A percentile compares a stretch with the other conserved stretches of the same genome.
Conservation (phyloP, 1,284 basidiomycete genomes). For the Pyrrhoderma noxium region DNA sequence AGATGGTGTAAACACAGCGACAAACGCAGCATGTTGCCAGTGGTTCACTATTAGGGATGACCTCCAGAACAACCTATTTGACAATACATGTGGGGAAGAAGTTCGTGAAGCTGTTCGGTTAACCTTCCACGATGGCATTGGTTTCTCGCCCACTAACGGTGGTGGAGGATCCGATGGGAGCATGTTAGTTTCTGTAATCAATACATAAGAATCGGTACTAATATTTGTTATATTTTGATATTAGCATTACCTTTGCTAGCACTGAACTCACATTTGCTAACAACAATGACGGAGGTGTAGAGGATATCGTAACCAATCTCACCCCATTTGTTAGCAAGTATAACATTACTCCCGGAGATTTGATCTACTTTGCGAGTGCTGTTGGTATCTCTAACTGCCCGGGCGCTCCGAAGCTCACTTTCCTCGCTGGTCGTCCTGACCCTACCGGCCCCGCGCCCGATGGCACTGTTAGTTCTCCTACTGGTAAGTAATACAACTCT, state of each 20-base stretch:
- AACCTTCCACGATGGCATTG: slow-evolving; percentile 41
- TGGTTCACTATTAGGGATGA: slow-evolving; percentile 34
- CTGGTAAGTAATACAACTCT: slow-evolving; percentile 19
- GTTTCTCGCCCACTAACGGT: slow-evolving; percentile 27
- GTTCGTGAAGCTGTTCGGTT: slow-evolving; percentile 37
- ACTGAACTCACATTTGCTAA: slow-evolving; percentile 13
- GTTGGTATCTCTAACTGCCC: slow-evolving; percentile 36
- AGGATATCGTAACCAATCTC: slow-evolving; percentile 30
- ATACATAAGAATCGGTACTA: background rate
- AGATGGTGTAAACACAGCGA: slow-evolving; percentile 28
- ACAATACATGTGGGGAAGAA: slow-evolving; percentile 35
- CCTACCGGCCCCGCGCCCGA: slow-evolving; percentile 32
- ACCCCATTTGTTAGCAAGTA: slow-evolving; percentile 26
- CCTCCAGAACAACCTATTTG: slow-evolving; percentile 35
- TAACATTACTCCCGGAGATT: slow-evolving; percentile 24
- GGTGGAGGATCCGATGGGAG: slow-evolving; percentile 36
- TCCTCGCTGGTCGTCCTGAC: slow-evolving; percentile 32
- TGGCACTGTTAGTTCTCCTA: slow-evolving; percentile 33
- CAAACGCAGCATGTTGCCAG: slow-evolving; percentile 34
- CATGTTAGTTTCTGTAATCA: slow-evolving; percentile 30
- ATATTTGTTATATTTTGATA: too few relatives aligned
- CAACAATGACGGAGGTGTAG: slow-evolving; percentile 29
- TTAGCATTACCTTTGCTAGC: background rate
- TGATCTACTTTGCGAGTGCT: slow-evolving; percentile 35
- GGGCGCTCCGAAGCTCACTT: slow-evolving; percentile 34